phyloP scores from a whole-genome alignment of 2,329 filamentous ascomycete genomes.

The Ophiostoma triangulosporum region DNA sequence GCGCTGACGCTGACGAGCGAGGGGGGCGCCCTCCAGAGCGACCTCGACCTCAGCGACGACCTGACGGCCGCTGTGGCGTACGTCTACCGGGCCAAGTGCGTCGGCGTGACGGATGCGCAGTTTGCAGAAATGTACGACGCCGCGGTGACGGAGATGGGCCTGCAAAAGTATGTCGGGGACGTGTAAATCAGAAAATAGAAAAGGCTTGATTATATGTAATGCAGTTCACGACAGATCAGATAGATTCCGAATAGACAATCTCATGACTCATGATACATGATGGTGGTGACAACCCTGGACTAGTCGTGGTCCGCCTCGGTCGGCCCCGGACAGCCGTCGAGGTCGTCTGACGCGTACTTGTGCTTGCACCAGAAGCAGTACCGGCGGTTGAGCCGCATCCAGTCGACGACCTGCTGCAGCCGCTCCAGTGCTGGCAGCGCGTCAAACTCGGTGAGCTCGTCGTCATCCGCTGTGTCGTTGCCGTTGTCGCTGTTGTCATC shows the following conservation, averaged over 20 bases:
- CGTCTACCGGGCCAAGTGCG: conserved; percentile 12
- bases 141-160: conserved; percentile 19
- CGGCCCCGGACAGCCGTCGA: conserved; percentile 82
- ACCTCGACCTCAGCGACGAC: conserved; percentile 16
- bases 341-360: conserved; percentile 54
- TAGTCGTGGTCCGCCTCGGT: conserved; percentile 71
- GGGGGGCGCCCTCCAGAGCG: neutral
- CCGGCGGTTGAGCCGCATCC: conserved; percentile 54
- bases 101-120: conserved; percentile 8
- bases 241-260: neutral
- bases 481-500: conserved; percentile 48
- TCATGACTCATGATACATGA: too few relatives aligned
- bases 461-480: conserved; percentile 55
- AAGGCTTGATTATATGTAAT: neutral
- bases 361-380: conserved; percentile 99
- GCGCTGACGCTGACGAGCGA: neutral
- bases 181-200: neutral
- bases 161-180: conserved; percentile 14
- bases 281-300: too few relatives aligned
- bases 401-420: conserved; percentile 50
- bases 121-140: conserved; percentile 14
- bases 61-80: conserved; percentile 16
- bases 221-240: neutral
- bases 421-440: conserved; percentile 52
- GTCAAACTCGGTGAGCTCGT: conserved; percentile 75